Conservation (phyloP, 148 eudicot genomes). For the Rhododendron ovatum region DNA sequence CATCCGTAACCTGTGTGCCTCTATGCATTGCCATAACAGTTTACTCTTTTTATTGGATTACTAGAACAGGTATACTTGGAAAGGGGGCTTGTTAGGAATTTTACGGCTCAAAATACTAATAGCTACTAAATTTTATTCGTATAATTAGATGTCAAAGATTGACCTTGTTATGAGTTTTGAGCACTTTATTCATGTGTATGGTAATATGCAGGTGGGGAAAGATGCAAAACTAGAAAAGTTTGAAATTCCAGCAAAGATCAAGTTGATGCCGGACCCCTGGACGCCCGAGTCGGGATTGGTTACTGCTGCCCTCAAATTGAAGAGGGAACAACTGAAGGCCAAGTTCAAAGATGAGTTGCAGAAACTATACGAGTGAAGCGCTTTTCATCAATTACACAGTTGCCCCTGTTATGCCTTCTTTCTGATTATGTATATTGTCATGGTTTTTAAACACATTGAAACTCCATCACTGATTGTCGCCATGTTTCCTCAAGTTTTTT, state of each 20-base stretch:
- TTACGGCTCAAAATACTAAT: not conserved
- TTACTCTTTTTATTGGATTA: not conserved
- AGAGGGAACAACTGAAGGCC: conserved; percentile 85
- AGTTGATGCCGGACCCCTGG: conserved; percentile 78
- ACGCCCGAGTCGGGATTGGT: conserved; percentile 94
- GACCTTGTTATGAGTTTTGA: not conserved
- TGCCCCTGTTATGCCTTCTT: not conserved
- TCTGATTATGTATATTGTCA: not conserved
- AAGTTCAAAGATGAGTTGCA: conserved; percentile 72
- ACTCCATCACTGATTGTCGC: not conserved
- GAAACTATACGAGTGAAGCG: conserved; percentile 49
- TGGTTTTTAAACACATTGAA: not conserved
- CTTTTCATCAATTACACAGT: not conserved
- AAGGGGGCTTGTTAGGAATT: not conserved
- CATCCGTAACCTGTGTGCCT: not conserved
- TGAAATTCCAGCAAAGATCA: conserved; percentile 77
- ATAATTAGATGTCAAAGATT: not conserved
- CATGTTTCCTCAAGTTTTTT: not conserved
- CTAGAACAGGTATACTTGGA: not conserved
- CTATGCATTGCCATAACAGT: not conserved
- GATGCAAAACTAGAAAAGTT: conserved; percentile 69
- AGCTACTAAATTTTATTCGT: not conserved
- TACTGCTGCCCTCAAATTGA: conserved; percentile 85
- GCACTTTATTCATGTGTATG: not conserved
- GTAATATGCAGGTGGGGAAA: conserved; percentile 57